Percentiles rank a stretch among this genome's conserved stretches.
phyloP scores from a whole-genome alignment of 257 asterid species.

The Ajuga chamaepitys region DNA sequence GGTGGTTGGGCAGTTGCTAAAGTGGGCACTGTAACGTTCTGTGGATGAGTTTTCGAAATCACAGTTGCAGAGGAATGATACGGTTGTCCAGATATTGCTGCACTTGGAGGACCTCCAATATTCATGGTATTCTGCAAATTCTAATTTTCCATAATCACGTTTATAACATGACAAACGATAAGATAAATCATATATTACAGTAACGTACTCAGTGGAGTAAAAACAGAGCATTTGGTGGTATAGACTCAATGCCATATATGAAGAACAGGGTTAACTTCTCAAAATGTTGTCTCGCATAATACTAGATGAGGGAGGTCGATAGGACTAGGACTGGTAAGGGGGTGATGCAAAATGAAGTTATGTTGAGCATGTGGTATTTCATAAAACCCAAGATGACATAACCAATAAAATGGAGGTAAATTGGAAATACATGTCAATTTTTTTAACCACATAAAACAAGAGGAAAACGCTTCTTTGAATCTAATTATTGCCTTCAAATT shows the following conservation, averaged over 20 bases:
- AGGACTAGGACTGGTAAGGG: neutral
- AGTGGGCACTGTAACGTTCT: slow-evolving; percentile 33
- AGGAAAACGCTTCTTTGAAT: too few species aligned
- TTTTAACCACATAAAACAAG: too few species aligned
- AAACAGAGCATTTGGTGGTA: neutral
- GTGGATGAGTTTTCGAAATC: slow-evolving; percentile 39
- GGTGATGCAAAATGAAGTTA: neutral
- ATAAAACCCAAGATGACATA: neutral
- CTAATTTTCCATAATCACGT: slow-evolving; percentile 2
- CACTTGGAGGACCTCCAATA: slow-evolving; percentile 44
- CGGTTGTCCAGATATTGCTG: slow-evolving; percentile 45
- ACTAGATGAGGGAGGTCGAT: neutral
- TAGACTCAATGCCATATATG: neutral
- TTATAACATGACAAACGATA: slow-evolving; percentile 1
- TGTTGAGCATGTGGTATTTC: neutral
- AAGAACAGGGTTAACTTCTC: neutral
- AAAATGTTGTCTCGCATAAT: neutral
- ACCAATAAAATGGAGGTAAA: neutral
- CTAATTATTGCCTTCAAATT: too few species aligned
- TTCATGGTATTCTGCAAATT: slow-evolving; percentile 58
- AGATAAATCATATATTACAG: neutral
- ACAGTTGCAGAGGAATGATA: slow-evolving; percentile 36
- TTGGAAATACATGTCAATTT: neutral
- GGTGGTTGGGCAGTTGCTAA: slow-evolving; percentile 38
- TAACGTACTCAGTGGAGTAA: neutral